Base-by-base conservation (phyloP, 1,139 yeast species). In the Kurtzmaniella quercitrusa region DNA sequence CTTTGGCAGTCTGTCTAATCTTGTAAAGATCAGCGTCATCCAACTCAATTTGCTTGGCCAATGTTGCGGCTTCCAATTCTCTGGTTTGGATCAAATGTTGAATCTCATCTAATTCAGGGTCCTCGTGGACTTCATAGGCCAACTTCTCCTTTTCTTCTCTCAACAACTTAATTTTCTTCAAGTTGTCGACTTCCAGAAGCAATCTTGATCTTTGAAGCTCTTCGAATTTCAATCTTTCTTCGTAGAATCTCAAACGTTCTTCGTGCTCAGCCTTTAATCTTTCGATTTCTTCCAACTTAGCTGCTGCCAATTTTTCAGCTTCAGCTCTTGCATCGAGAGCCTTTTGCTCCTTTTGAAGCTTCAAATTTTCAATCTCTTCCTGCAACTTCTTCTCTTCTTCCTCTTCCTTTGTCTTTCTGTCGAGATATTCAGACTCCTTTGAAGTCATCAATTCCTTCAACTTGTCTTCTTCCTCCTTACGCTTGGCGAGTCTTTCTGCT, bases 81-180 rank as follows among this genome's bases (percentile, higher is more conserved):
- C 73, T 56, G 16, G 59, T 63, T 44, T 63, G 66, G 46, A 67
- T 68, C 47, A 67, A 59, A 42, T 59, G 56, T 47, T 66, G 66
- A 42, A 67, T 55, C 38, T 61, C 65, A 33, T 59, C 65, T 38
- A 65, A 42, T 35, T 61, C 59, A 38, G 50, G 45, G 38, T 58
- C 59, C 32, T 55, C 53, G 23, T 51, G 50, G 38, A 61, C 60
- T 45, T 62, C 60, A 35, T 48, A 52, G n/a, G 67, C 54, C 46
- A 66, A 61, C 46, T 61, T 59, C 4, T 61, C 61, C 49, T 64
- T 67, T 46, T 68, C 71, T 54, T 65, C 72, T 52, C 71, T 63
- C 49, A 68, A 64, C 40, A 61, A 59, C 46, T 63, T 58, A 45
- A 68, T 66, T 44, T 66, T 65, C 50, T 64, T 65, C 59, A 67